Percentiles rank a stretch among this genome's conserved stretches.
These are phyloP conservation scores for Lasiodiplodia hormozganensis DNA, from an alignment of 2,329 filamentous ascomycete genomes.

Conservation along the genomic window DNA sequence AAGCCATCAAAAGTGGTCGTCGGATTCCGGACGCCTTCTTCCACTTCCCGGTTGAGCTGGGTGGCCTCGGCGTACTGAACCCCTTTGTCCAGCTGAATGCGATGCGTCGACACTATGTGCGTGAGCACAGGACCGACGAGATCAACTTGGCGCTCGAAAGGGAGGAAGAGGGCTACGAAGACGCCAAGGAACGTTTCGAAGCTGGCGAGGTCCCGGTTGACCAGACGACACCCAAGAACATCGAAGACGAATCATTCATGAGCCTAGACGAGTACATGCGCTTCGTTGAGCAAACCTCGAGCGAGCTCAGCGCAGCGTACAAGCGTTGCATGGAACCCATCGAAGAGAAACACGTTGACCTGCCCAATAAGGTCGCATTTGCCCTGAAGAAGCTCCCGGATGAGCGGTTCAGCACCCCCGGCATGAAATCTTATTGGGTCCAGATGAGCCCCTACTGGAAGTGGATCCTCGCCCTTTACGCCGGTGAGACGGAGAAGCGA, in stretches of 20 bases:
- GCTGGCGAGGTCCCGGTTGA: conserved; percentile 30
- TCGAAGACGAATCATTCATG: conserved; percentile 52
- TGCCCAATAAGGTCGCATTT: conserved; percentile 32
- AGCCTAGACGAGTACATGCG: conserved; percentile 53
- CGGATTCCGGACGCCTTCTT: conserved; percentile 55
- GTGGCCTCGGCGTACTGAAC: conserved; percentile 56
- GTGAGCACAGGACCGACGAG: conserved; percentile 29
- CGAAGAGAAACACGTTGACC: not conserved
- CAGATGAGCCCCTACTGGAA: conserved; percentile 50
- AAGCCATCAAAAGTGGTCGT: conserved; percentile 32
- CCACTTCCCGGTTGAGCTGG: conserved; percentile 54
- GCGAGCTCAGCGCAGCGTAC: conserved; percentile 47
- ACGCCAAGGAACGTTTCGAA: conserved; percentile 40
- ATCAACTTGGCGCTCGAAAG: conserved; percentile 36
- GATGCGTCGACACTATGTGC: conserved; percentile 40
- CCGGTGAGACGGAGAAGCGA: conserved; percentile 46
- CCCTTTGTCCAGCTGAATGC: conserved; percentile 54
- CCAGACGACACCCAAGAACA: conserved; percentile 32
- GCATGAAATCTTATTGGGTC: conserved; percentile 7
- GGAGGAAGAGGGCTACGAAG: conserved; percentile 46
- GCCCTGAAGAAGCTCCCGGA: conserved; percentile 32
- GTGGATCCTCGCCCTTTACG: conserved; percentile 55
- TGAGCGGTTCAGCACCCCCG: conserved; percentile 31
- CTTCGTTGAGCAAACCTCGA: conserved; percentile 51
- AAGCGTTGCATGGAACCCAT: conserved; percentile 41